phyloP scores from a whole-genome alignment of 768 basidiomycete genomes.

The Cyclocybe cylindracea region DNA sequence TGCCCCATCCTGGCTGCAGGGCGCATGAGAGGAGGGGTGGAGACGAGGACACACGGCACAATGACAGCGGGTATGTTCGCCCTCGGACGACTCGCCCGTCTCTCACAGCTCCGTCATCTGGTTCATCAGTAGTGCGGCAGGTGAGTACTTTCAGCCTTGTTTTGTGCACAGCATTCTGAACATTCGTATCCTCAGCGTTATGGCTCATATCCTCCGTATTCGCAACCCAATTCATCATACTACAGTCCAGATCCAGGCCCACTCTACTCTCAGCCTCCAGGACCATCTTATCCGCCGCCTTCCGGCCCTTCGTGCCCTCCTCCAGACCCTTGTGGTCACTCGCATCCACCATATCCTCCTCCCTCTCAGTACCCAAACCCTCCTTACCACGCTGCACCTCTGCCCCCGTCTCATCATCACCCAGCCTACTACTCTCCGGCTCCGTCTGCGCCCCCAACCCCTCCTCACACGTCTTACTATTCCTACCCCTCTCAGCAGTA shows the following conservation, averaged over 20 bases:
- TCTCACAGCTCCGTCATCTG: too few species aligned
- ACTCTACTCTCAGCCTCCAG: constrained; percentile 4
- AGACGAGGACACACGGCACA: too few species aligned
- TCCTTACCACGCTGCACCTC: not conserved
- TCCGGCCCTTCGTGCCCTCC: constrained; percentile 13
- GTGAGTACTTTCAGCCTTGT: too few species aligned
- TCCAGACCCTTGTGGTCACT: constrained; percentile 14
- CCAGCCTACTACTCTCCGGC: constrained; percentile 2
- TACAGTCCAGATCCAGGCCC: constrained; percentile 1
- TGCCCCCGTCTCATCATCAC: constrained; percentile 6
- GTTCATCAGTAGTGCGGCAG: too few species aligned
- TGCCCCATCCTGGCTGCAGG: too few species aligned
- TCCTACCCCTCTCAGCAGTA: not conserved
- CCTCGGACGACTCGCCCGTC: too few species aligned
- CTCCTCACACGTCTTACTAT: constrained; percentile 1
- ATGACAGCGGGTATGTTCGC: too few species aligned
- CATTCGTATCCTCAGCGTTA: constrained; percentile 14
- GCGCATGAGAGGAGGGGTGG: too few species aligned
- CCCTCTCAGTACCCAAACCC: not conserved
- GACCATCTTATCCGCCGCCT: not conserved
- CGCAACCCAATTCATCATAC: not conserved
- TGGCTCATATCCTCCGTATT: constrained; percentile 16
- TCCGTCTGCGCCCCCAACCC: not conserved
- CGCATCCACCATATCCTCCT: constrained; percentile 17
- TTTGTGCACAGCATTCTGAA: not conserved